Evolutionary conservation across 176 grass and related monocot genomes (phyloP).

Genomic region (Luzula sylvatica): DNA sequence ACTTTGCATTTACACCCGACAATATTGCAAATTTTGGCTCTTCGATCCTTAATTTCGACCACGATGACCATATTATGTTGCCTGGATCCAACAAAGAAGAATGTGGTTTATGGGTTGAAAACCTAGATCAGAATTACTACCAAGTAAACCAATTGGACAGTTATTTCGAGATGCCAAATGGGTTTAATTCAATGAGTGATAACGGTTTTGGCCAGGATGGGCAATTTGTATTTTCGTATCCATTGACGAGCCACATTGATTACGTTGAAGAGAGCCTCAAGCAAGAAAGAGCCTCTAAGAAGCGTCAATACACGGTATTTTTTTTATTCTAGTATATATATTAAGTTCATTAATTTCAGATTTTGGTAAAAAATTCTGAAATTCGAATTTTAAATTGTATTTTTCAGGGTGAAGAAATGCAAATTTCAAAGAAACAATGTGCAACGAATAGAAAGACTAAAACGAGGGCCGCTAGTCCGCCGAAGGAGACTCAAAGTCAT

Average conservation of each 20-base stretch:
- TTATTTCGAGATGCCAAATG: neutral
- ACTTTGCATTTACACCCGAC: neutral
- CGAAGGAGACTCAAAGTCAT: slow-evolving; percentile 18
- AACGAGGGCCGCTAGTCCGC: neutral
- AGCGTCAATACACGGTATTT: slow-evolving; percentile 1
- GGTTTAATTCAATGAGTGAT: neutral
- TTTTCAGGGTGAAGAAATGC: slow-evolving; percentile 10
- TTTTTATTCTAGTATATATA: neutral
- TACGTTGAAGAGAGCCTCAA: slow-evolving; percentile 4
- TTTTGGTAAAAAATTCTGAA: neutral
- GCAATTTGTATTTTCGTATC: neutral
- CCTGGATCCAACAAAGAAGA: neutral
- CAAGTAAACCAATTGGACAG: neutral
- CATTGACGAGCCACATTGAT: neutral
- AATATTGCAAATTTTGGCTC: neutral
- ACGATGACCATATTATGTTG: slow-evolving; percentile 1
- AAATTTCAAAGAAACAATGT: slow-evolving; percentile 24
- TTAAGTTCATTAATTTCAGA: neutral
- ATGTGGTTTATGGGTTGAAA: neutral
- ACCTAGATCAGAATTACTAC: slow-evolving; percentile 5
- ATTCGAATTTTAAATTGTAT: neutral
- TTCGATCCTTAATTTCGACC: neutral
- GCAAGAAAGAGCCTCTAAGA: neutral
- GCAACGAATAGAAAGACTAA: slow-evolving; percentile 7
- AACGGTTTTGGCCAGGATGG: neutral